Evolutionary conservation across 306 rosid genomes (phyloP).

Genomic region (Leucaena leucocephala): DNA sequence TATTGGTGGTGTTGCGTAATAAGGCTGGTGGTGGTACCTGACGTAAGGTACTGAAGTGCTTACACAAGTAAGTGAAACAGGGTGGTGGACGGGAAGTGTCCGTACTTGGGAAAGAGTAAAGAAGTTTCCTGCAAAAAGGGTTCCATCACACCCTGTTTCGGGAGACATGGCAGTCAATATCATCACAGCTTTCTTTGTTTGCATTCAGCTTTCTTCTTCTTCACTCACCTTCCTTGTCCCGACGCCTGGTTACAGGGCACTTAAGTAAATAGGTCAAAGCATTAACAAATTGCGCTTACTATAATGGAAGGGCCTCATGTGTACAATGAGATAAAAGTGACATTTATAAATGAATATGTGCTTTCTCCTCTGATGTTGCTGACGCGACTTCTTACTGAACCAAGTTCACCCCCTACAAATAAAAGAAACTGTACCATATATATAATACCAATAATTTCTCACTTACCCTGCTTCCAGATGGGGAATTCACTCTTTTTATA

Average conservation of each 20-base stretch:
- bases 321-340: neutral
- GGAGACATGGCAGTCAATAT: conserved; percentile 54
- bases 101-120: conserved; percentile 71
- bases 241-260: conserved; percentile 23
- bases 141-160: conserved; percentile 33
- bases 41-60: conserved; percentile 7
- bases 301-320: conserved; percentile 24
- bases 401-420: neutral
- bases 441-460: conserved; percentile 1
- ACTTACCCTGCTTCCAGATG: conserved; percentile 24
- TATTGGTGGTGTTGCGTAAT: conserved; percentile 23
- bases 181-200: conserved; percentile 25
- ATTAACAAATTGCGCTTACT: conserved; percentile 31
- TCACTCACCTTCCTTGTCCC: conserved; percentile 40
- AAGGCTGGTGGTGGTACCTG: conserved; percentile 9
- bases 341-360: conserved; percentile 14
- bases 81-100: conserved; percentile 35
- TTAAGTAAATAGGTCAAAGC: conserved; percentile 33
- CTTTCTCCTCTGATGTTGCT: conserved; percentile 21
- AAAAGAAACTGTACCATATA: conserved; percentile 10
- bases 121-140: conserved; percentile 72
- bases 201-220: conserved; percentile 19
- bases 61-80: neutral
- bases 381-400: conserved; percentile 53
- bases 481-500: conserved; percentile 27